phyloP scores from a whole-genome alignment of 768 basidiomycete species.

The Amanita molliuscula region DNA sequence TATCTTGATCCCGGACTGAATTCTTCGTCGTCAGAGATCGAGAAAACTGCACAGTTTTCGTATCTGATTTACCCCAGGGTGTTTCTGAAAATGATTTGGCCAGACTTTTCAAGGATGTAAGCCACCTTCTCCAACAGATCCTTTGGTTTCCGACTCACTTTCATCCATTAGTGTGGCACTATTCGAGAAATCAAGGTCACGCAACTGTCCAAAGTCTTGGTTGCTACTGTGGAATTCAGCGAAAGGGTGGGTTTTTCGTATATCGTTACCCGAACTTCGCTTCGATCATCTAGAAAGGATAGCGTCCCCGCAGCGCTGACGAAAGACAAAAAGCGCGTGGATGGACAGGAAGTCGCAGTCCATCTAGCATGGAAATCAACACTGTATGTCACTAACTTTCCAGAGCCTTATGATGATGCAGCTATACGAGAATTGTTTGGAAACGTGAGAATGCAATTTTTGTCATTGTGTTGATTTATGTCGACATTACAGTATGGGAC shows the following conservation, averaged over 20 bases:
- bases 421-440: conserved; percentile 69
- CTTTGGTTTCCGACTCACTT: background rate
- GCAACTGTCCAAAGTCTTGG: conserved; percentile 40
- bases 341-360: conserved; percentile 68
- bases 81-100: conserved; percentile 58
- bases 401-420: conserved; percentile 71
- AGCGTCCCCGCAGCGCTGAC: conserved; percentile 80
- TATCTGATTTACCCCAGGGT: conserved; percentile 53
- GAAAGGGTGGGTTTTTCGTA: conserved; percentile 34
- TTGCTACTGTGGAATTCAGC: conserved; percentile 86
- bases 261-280: background rate
- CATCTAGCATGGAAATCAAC: conserved; percentile 92
- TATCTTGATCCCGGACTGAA: background rate
- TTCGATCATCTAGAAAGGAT: conserved; percentile 35
- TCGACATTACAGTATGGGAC: conserved; percentile 60
- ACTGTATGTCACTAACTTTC: conserved; percentile 93
- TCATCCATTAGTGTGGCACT: conserved; percentile 58
- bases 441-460: conserved; percentile 36
- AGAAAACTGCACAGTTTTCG: conserved; percentile 89
- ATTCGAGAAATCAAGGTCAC: conserved; percentile 82
- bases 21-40: conserved; percentile 56
- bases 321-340: conserved; percentile 87
- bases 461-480: background rate
- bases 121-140: background rate
- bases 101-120: conserved; percentile 77